Evolutionary conservation across 495 filamentous ascomycete genomes (phyloP), one percentile per base, ranked within the genome.

Genomic region (Penicillium steckii): DNA sequence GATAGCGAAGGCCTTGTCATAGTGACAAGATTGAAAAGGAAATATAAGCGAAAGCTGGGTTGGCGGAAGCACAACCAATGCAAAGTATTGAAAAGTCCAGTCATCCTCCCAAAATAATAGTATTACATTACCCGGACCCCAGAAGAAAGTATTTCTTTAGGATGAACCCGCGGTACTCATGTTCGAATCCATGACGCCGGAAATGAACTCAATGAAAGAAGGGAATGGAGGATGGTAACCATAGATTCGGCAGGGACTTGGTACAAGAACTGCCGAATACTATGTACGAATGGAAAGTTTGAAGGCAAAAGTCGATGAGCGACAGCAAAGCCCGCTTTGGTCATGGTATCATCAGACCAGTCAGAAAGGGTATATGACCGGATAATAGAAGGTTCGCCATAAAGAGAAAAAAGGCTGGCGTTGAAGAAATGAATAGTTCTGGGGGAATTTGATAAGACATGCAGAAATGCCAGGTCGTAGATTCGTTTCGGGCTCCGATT

Each of bases 321-420:
- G 67, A 77, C 67, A 61, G 59, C 66, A 75, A 76, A 75, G 74
- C 74, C 74, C 55, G 74, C 74, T 75, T 75, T 72, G 70, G 71
- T 75, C 71, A 65, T 72, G 48, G 48, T 59, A 53, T 66, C 62
- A 58, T 74, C 66, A 62, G 38, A 24, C 50, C 56, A 57, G 48
- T 57, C 62, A 67, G n/a, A 59, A 53, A 40, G 49, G 56, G 56
- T 61, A 56, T 53, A 30, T 37, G 61, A 61, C 55, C 57, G 53
- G 43, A 23, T 26, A 61, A 56, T 47, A 58, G 49, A 49, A 44
- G 23, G 48, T 55, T 49, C 53, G 27, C 26, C 17, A 19, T 43
- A 17, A 45, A 37, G 56, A 49, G 19, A 37, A 37, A 47, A 46
- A 46, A 46, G 46, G 48, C 37, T 45, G 15, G 46, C 21, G 43